Base-by-base conservation (phyloP, 2,329 filamentous ascomycete species). In the Westerdykella ornata region DNA sequence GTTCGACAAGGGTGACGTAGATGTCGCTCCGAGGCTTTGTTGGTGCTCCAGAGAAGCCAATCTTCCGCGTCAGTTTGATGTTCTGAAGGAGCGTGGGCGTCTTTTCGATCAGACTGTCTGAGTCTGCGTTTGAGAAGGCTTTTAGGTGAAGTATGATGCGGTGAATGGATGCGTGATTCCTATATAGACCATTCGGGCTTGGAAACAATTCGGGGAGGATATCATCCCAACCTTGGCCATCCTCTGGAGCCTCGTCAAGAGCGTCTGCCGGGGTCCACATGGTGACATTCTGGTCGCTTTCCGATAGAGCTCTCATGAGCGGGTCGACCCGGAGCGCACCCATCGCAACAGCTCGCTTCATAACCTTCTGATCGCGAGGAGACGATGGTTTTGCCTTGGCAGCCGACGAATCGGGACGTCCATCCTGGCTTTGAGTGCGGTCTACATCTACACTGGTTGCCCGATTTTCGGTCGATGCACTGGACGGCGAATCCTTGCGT, bases 31-130 rank as follows among this genome's bases (percentile, higher is more conserved):
- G 77, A 13, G 85, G 76, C 60, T 88, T 89, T 0, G 84, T 88
- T 0, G 92, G 90, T 1, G 89, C 89, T 11, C 89, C 89, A 3
- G 90, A 87, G 62, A 98, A 97, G 2, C 89, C 92, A 64, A 97
- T 89, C 62, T 92, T 92, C 55, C 76, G 84, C 0, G 89, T 94
- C 63, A 84, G 84, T 43, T 76, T 75, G 45, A 97, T 78, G 38
- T 84, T 82, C 38, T 94, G 84, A 12, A 98, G 78, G 12, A 94
- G 70, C 0, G 90, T 97, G 0, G 92, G 92, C 3, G 88, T 95
- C 36, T 84, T 81, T 57, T 85, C 87, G 58, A 97, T 84, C 31
- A 98, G 75, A 0, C 70, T 72, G 50, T 94, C 88, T 1, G 88
- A 81, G 54, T 97, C 88, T 1, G 79, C 73, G 53, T 84, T 77